Base-by-base conservation (phyloP, 306 rosid genomes). In the Pterocarpus santalinus region DNA sequence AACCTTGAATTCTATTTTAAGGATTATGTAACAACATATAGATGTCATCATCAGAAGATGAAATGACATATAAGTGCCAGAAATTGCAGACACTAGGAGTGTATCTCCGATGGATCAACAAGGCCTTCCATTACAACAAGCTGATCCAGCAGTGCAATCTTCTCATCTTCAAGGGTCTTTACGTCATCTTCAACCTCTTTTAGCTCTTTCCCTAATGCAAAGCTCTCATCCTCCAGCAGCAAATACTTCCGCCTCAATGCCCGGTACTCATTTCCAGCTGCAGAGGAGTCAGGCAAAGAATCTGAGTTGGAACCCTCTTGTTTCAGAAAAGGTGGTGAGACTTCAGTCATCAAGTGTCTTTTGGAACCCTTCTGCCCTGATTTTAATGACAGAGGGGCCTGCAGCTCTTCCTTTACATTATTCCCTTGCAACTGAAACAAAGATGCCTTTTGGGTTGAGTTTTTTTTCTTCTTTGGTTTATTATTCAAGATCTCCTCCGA, bases 71-170 rank as follows among this genome's bases (percentile, higher is more conserved):
- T 28, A 69, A 41, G 64, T 56, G 51, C 65, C 60, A 69, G 79
- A 33, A 77, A 35, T 52, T 78, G 81, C 67, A 87, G 36, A 14
- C 87, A 85, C 87, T 84, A 79, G 15, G 80, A 83, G 47, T 72
- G 90, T 69, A 85, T 55, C 65, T 89, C 94, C 2, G 92, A 83
- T 14, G 91, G 94, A 83, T 86, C 87, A 61, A 92, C 74, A 8
- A 94, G 88, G 62, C 97, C 97, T 89, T 94, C 98, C 85, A 94
- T 80, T 58, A 92, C 94, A 71, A 94, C 93, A 67, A 94, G 98
- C 74, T 91, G 89, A 83, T 94, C 98, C 85, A 94, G 84, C 70
- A 94, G 84, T 13, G 85, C 93, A 88, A 80, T 76, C 91, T 94
- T 94, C 88, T 92, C 92, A 16, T 91, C 97, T 86, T 94, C 97